Conservation (phyloP, 495 filamentous ascomycete genomes). For the Melanomma pulvis-pyrius region DNA sequence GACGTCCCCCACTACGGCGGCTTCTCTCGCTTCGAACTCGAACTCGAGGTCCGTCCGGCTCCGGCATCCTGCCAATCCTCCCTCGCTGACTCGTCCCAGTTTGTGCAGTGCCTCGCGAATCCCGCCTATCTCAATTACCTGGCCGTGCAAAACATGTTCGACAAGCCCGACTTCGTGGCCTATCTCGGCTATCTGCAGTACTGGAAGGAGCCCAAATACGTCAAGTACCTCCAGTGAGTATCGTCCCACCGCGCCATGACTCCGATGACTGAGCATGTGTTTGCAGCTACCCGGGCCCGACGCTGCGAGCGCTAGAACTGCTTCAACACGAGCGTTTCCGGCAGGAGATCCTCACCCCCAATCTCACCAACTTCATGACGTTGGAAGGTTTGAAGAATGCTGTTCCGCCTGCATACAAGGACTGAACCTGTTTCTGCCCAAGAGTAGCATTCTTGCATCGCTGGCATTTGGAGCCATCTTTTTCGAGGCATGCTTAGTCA, state of each 20-base stretch:
- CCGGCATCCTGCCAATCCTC: neutral
- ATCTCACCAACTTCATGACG: conserved; percentile 65
- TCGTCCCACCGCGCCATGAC: neutral
- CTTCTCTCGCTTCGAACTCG: conserved; percentile 71
- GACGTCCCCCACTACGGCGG: conserved; percentile 61
- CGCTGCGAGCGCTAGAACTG: conserved; percentile 78
- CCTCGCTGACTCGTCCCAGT: conserved; percentile 56
- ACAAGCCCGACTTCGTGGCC: conserved; percentile 69
- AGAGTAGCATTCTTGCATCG: neutral
- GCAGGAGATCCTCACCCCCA: conserved; percentile 75
- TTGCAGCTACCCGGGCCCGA: conserved; percentile 71
- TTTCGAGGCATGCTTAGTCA: neutral
- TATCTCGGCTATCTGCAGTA: conserved; percentile 87
- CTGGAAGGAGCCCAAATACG: conserved; percentile 79
- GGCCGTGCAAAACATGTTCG: conserved; percentile 55
- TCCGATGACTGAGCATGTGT: conserved; percentile 25
- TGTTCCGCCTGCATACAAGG: conserved; percentile 8
- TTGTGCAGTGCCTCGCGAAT: conserved; percentile 84
- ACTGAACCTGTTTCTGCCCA: neutral
- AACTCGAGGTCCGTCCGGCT: conserved; percentile 61
- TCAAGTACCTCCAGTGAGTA: conserved; percentile 66
- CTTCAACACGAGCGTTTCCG: conserved; percentile 84
- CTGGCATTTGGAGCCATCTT: neutral
- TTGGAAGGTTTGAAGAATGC: conserved; percentile 55
- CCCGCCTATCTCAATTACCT: conserved; percentile 84